Base-by-base conservation (phyloP, 1,284 basidiomycete genomes). In the Naganishia cerealis region DNA sequence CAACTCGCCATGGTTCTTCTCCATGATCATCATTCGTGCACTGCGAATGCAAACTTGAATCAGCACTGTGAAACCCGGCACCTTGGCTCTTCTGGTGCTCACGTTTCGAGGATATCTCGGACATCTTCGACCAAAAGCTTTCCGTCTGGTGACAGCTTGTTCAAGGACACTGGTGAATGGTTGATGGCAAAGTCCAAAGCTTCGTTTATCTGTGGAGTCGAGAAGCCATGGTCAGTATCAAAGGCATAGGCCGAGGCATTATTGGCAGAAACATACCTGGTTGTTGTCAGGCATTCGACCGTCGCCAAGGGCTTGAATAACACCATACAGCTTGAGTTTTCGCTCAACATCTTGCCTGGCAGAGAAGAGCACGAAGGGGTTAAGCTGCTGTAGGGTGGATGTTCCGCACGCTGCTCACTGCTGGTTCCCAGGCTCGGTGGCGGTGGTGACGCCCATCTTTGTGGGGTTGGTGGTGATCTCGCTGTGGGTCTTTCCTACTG, bases 1-100 rank as follows among this genome's bases (percentile, higher is more conserved):
- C 50, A 94, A 84, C 82, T 95, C 92, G 75, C 94, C 93, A 33
- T 84, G 82, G 79, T 96, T 96, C 86, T 95, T 95, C 75, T 89
- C 83, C 61, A 82, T 75, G 24, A 94, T 86, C 67, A 93, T 87
- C 46, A 84, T 75, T 33, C 88, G 85, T 0, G 86, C 82, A 71
- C 74, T 66, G 42, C 50, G 24, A 15, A 21, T 75, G 68, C 79
- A 71, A 69, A 78, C 76, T 15, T 2, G 46, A 33, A 72, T 81
- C 77, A 57, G 74, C 67, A 55, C 72, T 69, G 55, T 69, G 29
- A 48, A 15, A n/a, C 39, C 46, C 40, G 39, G 13, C 42, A 21
- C 15, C 50, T n/a, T 16, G 15, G 33, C 21, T 66, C 29, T 33
- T 33, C 13, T 13, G 26, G 39, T 13, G 75, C 70, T 63, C 75